Evolutionary conservation across 805 yeast genomes (phyloP), one percentile per base, ranked within the genome.

Genomic region (Candida ovalis): DNA sequence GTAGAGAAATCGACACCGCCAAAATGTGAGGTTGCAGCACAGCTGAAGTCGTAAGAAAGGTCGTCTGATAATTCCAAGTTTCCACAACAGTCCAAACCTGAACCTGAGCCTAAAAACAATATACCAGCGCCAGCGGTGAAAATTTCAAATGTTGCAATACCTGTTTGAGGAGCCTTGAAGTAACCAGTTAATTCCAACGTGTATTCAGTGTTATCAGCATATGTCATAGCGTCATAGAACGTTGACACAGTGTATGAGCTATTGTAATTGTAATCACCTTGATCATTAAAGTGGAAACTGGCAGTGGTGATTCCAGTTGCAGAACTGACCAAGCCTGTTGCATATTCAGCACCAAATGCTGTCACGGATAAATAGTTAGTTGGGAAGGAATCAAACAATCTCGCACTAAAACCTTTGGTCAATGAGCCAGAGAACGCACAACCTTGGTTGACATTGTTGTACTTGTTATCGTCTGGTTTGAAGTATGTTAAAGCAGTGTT

Each of bases 41-140:
- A 19, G 6, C 23, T 36, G 22, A 18, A 36, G 39, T 36, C 39
- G 22, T 22, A 36, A n/a, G 39, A 21, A 17, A 36, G 23, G 18
- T 36, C 39, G 13, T 36, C 39, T n/a, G 39, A 17, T 36, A 36
- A 13, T 18, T 36, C 23, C 7, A 36, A 36, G 19, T n/a, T 18
- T 17, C 39, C 39, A 36, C 39, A 36, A 19, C 39, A 36, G 15
- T 36, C 39, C 13, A 36, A 36, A 36, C 39, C 39, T 12, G 39
- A n/a, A 36, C 39, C 39, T 8, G 39, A 36, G 18, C 39, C 39
- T 19, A 36, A 19, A 9, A 18, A 36, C 13, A 36, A 19, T 8
- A 36, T 13, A 36, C 39, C 39, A 8, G 39, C 39, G 18, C 39
- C 39, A 36, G 39, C 39, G 5, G 39, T 36, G 10, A 18, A 19